phyloP scores from a whole-genome alignment of 208 protist species.

The Trypanosoma mega region DNA sequence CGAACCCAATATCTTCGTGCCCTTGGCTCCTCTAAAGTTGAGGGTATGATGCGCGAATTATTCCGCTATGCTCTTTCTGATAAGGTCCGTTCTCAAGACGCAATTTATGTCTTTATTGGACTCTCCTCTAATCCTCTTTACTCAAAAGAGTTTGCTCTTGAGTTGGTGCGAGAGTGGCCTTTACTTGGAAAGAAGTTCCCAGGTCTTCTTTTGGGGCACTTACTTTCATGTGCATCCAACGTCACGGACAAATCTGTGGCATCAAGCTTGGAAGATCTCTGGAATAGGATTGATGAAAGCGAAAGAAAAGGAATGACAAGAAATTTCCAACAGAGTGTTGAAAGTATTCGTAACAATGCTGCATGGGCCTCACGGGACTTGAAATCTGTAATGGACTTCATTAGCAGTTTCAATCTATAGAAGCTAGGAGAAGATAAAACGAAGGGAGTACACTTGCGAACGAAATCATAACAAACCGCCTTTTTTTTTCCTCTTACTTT shows the following conservation, averaged over 20 bases:
- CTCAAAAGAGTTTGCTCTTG: constrained; percentile 29
- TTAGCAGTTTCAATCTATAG: not conserved
- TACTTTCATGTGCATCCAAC: constrained; percentile 52
- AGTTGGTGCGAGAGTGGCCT: constrained; percentile 45
- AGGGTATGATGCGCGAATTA: constrained; percentile 35
- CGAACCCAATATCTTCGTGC: constrained; percentile 52
- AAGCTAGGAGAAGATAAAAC: no score
- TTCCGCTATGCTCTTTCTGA: constrained; percentile 70
- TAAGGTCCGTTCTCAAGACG: constrained; percentile 63
- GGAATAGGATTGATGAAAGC: constrained; percentile 31
- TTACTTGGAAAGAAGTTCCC: constrained; percentile 46
- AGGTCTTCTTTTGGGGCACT: constrained; percentile 41
- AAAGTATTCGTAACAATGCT: constrained; percentile 46
- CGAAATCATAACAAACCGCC: no score
- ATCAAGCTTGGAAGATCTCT: constrained; percentile 50
- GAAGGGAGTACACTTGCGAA: no score
- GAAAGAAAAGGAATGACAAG: constrained; percentile 38
- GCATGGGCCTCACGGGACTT: constrained; percentile 40
- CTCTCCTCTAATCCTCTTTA: constrained; percentile 34
- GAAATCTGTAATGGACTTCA: constrained; percentile 21
- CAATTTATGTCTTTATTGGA: constrained; percentile 42
- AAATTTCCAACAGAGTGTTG: constrained; percentile 56
- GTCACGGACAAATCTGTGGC: constrained; percentile 35
- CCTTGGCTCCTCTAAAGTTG: constrained; percentile 35
- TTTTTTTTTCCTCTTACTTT: no score